These are phyloP conservation scores for Fusarium kyushuense DNA, from an alignment of 2,329 filamentous ascomycete species.

Conservation along the genomic window DNA sequence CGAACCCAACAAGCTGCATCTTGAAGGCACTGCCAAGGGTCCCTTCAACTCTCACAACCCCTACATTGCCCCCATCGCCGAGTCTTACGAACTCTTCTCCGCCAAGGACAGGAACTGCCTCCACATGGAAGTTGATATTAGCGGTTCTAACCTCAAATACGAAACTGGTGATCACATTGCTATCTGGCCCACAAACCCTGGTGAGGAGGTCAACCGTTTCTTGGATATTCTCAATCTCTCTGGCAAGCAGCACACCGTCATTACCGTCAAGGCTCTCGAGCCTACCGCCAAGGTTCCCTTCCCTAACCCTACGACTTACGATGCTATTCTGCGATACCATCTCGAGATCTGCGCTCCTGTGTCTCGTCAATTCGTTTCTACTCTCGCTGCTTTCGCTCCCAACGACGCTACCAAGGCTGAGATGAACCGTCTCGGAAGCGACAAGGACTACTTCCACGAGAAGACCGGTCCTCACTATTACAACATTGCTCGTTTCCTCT, in stretches of 20 bases:
- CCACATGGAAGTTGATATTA: constrained; percentile 94
- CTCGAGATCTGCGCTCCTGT: constrained; percentile 96
- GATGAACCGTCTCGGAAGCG: constrained; percentile 86
- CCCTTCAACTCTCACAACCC: constrained; percentile 98
- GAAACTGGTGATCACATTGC: constrained; percentile 98
- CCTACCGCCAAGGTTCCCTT: constrained; percentile 97
- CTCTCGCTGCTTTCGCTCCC: constrained; percentile 89
- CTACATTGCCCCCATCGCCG: constrained; percentile 91
- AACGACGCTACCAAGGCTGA: constrained; percentile 86
- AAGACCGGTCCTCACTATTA: constrained; percentile 84
- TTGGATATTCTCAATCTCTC: constrained; percentile 80
- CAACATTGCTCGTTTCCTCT: constrained; percentile 89
- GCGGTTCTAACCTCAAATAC: constrained; percentile 89
- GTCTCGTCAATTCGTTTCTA: constrained; percentile 93
- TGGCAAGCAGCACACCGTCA: constrained; percentile 82
- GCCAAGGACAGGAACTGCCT: constrained; percentile 94
- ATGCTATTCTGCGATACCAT: constrained; percentile 92
- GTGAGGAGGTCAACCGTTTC: constrained; percentile 91
- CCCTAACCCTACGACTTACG: constrained; percentile 95
- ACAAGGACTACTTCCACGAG: constrained; percentile 95
- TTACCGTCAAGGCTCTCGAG: constrained; percentile 91
- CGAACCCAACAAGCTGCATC: constrained; percentile 95
- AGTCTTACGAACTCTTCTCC: constrained; percentile 91
- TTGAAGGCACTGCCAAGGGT: constrained; percentile 84
- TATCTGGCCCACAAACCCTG: constrained; percentile 95